Evolutionary conservation across 148 eudicot genomes (phyloP).

Genomic region (Talinum fruticosum): DNA sequence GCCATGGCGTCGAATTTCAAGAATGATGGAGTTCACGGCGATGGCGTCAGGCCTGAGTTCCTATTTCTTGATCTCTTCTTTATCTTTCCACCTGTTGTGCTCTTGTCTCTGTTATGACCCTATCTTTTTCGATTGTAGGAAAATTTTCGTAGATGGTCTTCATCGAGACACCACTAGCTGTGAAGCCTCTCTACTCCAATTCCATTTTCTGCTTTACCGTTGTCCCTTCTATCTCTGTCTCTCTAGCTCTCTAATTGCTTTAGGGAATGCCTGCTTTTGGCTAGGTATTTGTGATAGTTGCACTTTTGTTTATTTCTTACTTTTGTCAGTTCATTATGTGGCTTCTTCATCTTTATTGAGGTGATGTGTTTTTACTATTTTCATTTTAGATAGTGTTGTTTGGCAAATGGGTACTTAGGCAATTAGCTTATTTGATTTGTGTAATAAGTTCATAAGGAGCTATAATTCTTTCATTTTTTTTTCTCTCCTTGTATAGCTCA

Average conservation of each 20-base stretch:
- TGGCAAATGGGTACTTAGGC: no score
- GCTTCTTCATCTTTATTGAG: neutral
- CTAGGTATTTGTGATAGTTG: neutral
- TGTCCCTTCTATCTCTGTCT: no score
- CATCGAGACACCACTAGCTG: conserved; percentile 55
- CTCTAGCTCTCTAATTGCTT: no score
- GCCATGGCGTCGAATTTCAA: conserved; percentile 37
- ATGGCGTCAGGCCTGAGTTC: conserved; percentile 58
- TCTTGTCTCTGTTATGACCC: neutral
- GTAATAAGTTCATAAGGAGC: neutral
- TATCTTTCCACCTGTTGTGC: neutral
- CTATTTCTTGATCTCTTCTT: neutral
- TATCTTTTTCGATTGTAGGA: conserved; percentile 33
- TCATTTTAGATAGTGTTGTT: no score
- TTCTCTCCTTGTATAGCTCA: neutral
- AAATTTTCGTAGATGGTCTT: conserved; percentile 73
- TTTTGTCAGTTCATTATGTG: neutral
- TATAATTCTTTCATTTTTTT: neutral
- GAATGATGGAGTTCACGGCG: conserved; percentile 37
- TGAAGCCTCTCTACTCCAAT: conserved; percentile 6
- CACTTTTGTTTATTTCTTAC: neutral
- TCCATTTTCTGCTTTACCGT: neutral
- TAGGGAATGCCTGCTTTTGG: no score
- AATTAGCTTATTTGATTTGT: no score
- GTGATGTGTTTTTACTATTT: no score